Percentiles rank a stretch among this genome's conserved stretches.
These are phyloP conservation scores for Aspergillus transmontanensis DNA, from an alignment of 2,329 filamentous ascomycete species.

Conservation along the genomic window DNA sequence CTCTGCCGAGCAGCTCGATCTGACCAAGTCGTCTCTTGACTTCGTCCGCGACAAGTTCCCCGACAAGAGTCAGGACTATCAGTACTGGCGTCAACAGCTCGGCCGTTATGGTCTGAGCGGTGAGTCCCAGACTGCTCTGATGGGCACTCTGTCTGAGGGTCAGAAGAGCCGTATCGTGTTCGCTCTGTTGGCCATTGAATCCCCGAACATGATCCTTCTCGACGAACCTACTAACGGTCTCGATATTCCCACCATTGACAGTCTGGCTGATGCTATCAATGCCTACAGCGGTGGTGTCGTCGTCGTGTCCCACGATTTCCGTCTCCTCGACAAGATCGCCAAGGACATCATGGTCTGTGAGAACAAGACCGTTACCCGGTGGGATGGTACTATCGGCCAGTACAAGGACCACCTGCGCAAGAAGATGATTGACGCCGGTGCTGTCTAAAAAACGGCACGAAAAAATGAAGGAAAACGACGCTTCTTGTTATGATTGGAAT, in stretches of 20 bases:
- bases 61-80: constrained; percentile 90
- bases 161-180: constrained; percentile 99
- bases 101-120: constrained; percentile 91
- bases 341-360: constrained; percentile 99
- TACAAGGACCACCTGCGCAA: constrained; percentile 99
- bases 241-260: constrained; percentile 98
- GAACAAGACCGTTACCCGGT: constrained; percentile 88
- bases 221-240: constrained; percentile 99
- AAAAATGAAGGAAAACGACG: constrained; percentile 1
- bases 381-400: constrained; percentile 85
- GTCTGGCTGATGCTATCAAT: constrained; percentile 95
- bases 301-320: constrained; percentile 98
- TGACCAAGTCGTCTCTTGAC: constrained; percentile 96
- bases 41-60: constrained; percentile 96
- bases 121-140: constrained; percentile 92
- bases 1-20: constrained; percentile 95
- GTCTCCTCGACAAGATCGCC: constrained; percentile 97
- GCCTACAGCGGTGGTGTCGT: constrained; percentile 95
- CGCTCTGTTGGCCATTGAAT: constrained; percentile 89
- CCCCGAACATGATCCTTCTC: constrained; percentile 95
- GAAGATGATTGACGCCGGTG: constrained; percentile 92
- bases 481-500: constrained; percentile 35
- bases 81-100: constrained; percentile 98
- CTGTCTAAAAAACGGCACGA: constrained; percentile 63
- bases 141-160: constrained; percentile 96